Percentiles rank a stretch among this genome's conserved stretches.
Conservation (phyloP, 108 stramenopile genomes). For the Cylindrotheca closterium region DNA sequence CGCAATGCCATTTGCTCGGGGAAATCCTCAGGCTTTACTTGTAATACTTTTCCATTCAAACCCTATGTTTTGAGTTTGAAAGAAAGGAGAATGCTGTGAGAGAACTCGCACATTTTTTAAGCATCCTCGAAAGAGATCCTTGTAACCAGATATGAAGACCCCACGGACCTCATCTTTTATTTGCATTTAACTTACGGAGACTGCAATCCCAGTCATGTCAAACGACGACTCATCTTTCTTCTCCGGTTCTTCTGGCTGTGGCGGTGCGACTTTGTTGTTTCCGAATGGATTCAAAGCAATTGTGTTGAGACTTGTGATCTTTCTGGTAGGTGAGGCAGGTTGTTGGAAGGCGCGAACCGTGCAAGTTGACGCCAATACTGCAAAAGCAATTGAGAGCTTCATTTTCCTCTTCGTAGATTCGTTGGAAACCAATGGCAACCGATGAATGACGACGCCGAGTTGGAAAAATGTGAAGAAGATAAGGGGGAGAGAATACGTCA, state of each 20-base stretch:
- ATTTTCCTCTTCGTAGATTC: constrained; percentile 1
- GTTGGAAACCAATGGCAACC: too few relatives aligned
- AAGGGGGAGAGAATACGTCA: too few relatives aligned
- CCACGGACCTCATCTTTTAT: background rate
- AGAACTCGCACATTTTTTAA: background rate
- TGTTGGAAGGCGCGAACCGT: constrained; percentile 10
- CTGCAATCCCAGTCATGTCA: constrained; percentile 36
- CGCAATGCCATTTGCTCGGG: constrained; percentile 51
- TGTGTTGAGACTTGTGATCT: background rate
- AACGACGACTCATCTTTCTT: constrained; percentile 16
- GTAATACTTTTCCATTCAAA: constrained; percentile 69
- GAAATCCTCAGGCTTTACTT: constrained; percentile 53
- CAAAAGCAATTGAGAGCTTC: constrained; percentile 11
- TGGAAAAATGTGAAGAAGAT: too few relatives aligned
- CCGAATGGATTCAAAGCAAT: constrained; percentile 1
- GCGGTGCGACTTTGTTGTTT: background rate
- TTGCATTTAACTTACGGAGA: constrained; percentile 25
- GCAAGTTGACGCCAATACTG: constrained; percentile 3
- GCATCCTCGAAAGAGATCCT: background rate
- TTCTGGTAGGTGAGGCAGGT: background rate
- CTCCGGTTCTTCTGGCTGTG: background rate
- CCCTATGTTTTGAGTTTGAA: constrained; percentile 24
- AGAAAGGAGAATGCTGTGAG: constrained; percentile 1
- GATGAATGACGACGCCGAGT: too few relatives aligned
- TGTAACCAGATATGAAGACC: background rate